Evolutionary conservation across 306 rosid species (phyloP).

Genomic region (Medicago truncatula): MtrunA17r5.0-ANR NC_053049.1:313001-313500

Average conservation of each 20-base stretch:
- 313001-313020: slow-evolving; percentile 21
- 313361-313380: slow-evolving; percentile 96
- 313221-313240: slow-evolving; percentile 30
- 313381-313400: slow-evolving; percentile 85
- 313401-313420: slow-evolving; percentile 81
- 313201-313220: slow-evolving; percentile 16
- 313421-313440: slow-evolving; percentile 72
- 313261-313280: slow-evolving; percentile 66
- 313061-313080: not conserved
- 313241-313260: slow-evolving; percentile 36
- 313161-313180: slow-evolving; percentile 14
- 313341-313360: slow-evolving; percentile 77
- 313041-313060: slow-evolving; percentile 21
- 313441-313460: slow-evolving; percentile 63
- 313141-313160: slow-evolving; percentile 1
- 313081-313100: slow-evolving; percentile 19
- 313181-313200: slow-evolving; percentile 17
- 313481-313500: slow-evolving; percentile 84
- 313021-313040: slow-evolving; percentile 30
- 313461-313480: slow-evolving; percentile 73
- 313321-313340: slow-evolving; percentile 66
- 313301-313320: slow-evolving; percentile 78
- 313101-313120: slow-evolving; percentile 13
- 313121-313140: slow-evolving; percentile 18
- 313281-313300: slow-evolving; percentile 72